Conservation (phyloP, 192 early-diverging fungal species). For the Mortierella claussenii region DNA sequence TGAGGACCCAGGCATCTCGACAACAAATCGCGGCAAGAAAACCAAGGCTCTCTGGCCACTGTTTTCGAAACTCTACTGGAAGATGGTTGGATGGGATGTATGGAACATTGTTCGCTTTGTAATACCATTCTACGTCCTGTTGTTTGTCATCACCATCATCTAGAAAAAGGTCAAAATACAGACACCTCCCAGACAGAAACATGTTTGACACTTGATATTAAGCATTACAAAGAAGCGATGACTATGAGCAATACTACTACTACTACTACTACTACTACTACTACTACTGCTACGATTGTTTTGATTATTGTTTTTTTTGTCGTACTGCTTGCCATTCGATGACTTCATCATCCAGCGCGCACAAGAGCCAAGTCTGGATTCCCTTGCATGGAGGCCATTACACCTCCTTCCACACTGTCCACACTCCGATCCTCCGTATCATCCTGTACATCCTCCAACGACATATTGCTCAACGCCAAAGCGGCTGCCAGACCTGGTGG, state of each 20-base stretch:
- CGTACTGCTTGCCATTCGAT: background rate
- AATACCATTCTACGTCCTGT: conserved; percentile 24
- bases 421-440: too few species aligned
- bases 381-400: background rate
- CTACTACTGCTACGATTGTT: background rate
- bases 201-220: too few species aligned
- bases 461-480: conserved; percentile 22
- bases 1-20: background rate
- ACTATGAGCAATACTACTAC: too few species aligned
- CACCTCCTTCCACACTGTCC: conserved; percentile 3
- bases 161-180: background rate
- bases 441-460: background rate
- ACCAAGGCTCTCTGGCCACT: conserved; percentile 10
- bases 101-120: conserved; percentile 23
- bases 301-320: background rate
- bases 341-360: conserved; percentile 17
- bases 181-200: too few species aligned
- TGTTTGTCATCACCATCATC: conserved; percentile 25
- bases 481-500: conserved; percentile 32
- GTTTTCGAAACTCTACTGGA: conserved; percentile 19
- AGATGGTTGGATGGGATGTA: conserved; percentile 29
- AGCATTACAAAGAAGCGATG: too few species aligned
- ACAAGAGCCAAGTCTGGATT: background rate
- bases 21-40: background rate
- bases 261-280: background rate